A percentile compares a stretch with the other conserved stretches of the same genome.
phyloP scores from a whole-genome alignment of 164 flowering plant genomes.

The Warburgia ugandensis region DNA sequence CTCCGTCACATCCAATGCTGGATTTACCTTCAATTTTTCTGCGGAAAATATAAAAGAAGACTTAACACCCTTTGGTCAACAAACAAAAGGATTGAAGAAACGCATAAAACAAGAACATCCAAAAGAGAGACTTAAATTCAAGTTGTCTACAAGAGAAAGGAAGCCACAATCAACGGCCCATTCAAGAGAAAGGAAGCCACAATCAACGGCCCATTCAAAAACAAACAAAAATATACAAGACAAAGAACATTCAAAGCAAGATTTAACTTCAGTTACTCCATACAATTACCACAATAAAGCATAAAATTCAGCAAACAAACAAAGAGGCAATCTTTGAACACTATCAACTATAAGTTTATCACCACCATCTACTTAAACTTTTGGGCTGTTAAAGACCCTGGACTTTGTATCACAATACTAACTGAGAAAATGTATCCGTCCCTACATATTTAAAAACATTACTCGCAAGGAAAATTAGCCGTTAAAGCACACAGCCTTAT shows the following conservation, averaged over 20 bases:
- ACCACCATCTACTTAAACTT: not conserved
- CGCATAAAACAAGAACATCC: not conserved
- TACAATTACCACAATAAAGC: no score
- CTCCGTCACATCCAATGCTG: conserved; percentile 17
- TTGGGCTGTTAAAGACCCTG: not conserved
- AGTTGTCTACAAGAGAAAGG: not conserved
- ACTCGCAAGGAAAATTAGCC: no score
- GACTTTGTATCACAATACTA: no score
- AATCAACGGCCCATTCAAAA: not conserved
- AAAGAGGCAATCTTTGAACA: not conserved
- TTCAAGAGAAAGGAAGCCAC: no score
- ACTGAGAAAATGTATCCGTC: not conserved
- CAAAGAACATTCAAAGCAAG: conserved; percentile 6
- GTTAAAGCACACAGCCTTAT: no score
- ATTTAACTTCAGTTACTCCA: conserved; percentile 6
- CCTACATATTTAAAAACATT: no score
- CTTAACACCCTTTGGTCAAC: not conserved
- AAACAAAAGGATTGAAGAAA: not conserved
- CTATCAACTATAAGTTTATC: not conserved
- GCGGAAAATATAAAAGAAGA: not conserved
- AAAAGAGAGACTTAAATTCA: not conserved
- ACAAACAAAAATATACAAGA: conserved; percentile 2
- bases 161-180: not conserved
- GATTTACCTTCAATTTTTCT: conserved; percentile 16
- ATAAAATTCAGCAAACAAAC: not conserved